These are phyloP conservation scores for Tylopilus subfusipes DNA, from an alignment of 768 basidiomycete species.

Conservation along the genomic window DNA sequence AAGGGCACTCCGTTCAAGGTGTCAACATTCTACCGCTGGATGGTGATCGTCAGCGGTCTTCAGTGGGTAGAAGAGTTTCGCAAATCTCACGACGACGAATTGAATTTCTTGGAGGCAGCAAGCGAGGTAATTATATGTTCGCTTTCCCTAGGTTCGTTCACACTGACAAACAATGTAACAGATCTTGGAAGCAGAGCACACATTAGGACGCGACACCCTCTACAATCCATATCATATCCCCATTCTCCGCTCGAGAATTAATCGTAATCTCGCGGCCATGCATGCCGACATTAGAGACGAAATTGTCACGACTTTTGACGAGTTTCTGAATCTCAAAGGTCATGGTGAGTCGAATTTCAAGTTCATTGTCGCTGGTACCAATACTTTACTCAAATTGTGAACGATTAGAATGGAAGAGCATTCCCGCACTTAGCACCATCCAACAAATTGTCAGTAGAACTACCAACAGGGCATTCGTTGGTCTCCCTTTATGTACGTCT, in stretches of 20 bases:
- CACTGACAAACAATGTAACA: constrained; percentile 11
- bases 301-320: constrained; percentile 37
- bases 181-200: constrained; percentile 37
- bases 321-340: constrained; percentile 27
- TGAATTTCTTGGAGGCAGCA: constrained; percentile 33
- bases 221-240: constrained; percentile 31
- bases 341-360: constrained; percentile 11
- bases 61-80: constrained; percentile 39
- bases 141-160: no score
- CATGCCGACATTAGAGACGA: constrained; percentile 46
- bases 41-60: constrained; percentile 34
- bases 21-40: constrained; percentile 34
- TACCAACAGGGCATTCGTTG: constrained; percentile 10
- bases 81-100: constrained; percentile 37
- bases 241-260: constrained; percentile 31
- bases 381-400: not conserved
- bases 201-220: constrained; percentile 32
- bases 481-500: constrained; percentile 14
- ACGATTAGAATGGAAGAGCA: constrained; percentile 13
- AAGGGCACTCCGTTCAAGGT: constrained; percentile 32
- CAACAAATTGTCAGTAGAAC: constrained; percentile 8
- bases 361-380: not conserved
- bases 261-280: constrained; percentile 36
- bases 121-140: not conserved
- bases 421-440: not conserved